phyloP scores from a whole-genome alignment of 1,284 basidiomycete species.

The Calocybe gambosa region DNA sequence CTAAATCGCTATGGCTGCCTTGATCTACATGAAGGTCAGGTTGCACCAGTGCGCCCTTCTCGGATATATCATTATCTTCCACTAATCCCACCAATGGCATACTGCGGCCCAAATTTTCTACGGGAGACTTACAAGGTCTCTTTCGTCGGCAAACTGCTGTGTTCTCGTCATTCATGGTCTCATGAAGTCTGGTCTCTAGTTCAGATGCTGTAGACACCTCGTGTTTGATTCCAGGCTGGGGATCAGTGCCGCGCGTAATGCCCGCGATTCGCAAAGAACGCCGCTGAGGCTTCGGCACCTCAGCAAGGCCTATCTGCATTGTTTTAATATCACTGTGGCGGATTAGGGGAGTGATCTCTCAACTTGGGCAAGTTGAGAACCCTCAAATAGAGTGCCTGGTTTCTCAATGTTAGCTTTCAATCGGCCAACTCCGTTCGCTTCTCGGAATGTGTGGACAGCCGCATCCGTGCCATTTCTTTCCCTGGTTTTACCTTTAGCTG shows the following conservation, averaged over 20 bases:
- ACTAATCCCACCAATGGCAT: no score
- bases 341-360: neutral
- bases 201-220: neutral
- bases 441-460: neutral
- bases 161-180: no score
- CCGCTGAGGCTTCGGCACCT: conserved; percentile 9
- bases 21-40: neutral
- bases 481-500: neutral
- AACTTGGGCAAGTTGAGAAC: neutral
- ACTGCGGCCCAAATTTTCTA: no score
- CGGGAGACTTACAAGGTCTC: no score
- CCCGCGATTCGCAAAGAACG: conserved; percentile 15
- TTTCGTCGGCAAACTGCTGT: no score
- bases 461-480: neutral
- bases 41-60: neutral
- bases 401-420: neutral
- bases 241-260: no score
- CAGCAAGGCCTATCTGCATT: neutral
- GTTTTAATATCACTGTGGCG: neutral
- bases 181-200: neutral
- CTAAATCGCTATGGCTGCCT: neutral
- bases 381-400: neutral
- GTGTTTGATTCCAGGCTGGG: neutral
- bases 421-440: neutral
- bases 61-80: no score